Evolutionary conservation across 768 basidiomycete species (phyloP), one percentile per base, ranked within the genome.

Genomic region (Tephrocybe sp.): DNA sequence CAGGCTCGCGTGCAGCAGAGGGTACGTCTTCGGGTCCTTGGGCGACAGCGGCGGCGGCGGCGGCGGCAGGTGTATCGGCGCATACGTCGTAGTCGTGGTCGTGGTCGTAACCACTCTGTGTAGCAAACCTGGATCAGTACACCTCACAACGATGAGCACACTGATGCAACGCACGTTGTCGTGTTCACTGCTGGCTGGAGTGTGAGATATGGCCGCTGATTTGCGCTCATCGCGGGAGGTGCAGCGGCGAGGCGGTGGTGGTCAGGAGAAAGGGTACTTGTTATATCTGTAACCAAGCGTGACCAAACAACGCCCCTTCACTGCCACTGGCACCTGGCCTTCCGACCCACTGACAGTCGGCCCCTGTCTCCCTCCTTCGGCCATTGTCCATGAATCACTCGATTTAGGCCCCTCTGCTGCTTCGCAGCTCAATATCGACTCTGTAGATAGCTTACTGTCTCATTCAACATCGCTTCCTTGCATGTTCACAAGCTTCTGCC

Each of bases 41-140:
- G 89, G 88, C 9, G 83, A 78, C 0, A 79, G 68, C 3, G 88
- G 89, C 2, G 84, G 71, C 8, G 90, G 89, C 2, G 93, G 69
- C 7, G 85, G 70, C 1, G 91, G 91, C 2, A 93, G 66, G 33
- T 83, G 86, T 56, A 93, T 91, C n/a, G 91, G 91, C 49, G 91
- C 86, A 72, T 93, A 92, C 10, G 86, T 84, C 2, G 92, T 93
- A 1, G 91, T 93, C 1, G 92, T 93, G 0, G 89, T 91, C 1
- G 92, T 93, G n/a, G 88, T 93, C 43, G 91, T 93, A 60, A 90
- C 86, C 61, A 93, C 89, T 48, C 91, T 93, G 63, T 14, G 15
- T 30, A 36, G 11, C 23, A 32, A 58, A 36, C 6, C 15, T 12
- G 56, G 53, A 53, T 57, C 44, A 50, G 53, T 58, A 15, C 15